Evolutionary conservation across 202 grass and related monocot genomes (phyloP).

Genomic region (Bolboschoenoplectus hybrid): DNA sequence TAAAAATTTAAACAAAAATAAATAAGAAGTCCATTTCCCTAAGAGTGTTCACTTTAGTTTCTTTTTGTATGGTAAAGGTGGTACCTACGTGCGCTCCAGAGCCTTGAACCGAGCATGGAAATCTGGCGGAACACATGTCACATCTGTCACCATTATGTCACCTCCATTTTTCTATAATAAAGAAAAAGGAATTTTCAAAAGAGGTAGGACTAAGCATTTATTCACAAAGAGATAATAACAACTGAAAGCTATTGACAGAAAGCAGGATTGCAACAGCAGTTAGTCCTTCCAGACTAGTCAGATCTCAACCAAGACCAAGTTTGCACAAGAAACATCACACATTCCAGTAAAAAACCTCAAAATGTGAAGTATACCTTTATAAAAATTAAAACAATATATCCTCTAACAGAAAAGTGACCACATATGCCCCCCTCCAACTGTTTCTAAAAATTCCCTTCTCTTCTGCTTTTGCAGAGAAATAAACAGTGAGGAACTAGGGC

Average conservation of each 20-base stretch:
- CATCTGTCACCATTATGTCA: slow-evolving; percentile 92
- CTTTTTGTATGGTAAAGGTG: slow-evolving; percentile 42
- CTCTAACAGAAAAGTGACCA: not conserved
- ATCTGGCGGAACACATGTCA: slow-evolving; percentile 69
- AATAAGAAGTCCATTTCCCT: not conserved
- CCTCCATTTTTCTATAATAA: slow-evolving; percentile 86
- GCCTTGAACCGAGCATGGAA: slow-evolving; percentile 98
- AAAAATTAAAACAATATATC: not conserved
- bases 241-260: not conserved
- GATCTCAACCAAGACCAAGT: slow-evolving; percentile 10
- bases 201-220: not conserved
- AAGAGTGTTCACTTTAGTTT: not conserved
- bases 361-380: not conserved
- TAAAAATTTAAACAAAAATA: slow-evolving; percentile 30
- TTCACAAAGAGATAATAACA: not conserved
- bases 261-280: not conserved
- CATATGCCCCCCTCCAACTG: not conserved
- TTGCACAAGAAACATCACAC: not conserved
- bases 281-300: not conserved
- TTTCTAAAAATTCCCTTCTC: not conserved
- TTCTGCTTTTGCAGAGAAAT: not conserved
- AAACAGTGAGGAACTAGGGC: not conserved
- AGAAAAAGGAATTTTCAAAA: slow-evolving; percentile 25
- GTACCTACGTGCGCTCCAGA: slow-evolving; percentile 87
- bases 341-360: not conserved